Percentiles rank a stretch among this genome's conserved stretches.
Evolutionary conservation across 2,329 filamentous ascomycete genomes (phyloP).

Genomic region (Penicillium brasilianum): DNA sequence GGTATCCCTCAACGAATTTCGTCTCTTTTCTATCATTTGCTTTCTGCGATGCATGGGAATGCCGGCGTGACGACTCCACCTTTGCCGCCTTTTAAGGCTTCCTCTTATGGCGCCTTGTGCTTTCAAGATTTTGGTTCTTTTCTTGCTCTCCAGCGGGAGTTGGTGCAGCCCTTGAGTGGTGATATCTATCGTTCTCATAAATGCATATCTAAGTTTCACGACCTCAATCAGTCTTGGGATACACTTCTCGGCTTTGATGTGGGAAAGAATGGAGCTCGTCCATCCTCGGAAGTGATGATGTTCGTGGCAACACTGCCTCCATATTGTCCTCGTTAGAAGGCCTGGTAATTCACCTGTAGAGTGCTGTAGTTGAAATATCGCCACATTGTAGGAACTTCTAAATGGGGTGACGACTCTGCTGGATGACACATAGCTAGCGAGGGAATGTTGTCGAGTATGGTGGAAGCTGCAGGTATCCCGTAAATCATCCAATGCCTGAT

Average conservation of each 20-base stretch:
- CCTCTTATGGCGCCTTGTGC: constrained; percentile 24
- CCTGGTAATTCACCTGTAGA: background rate
- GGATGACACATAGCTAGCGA: background rate
- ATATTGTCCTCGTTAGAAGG: background rate
- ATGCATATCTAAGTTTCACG: constrained; percentile 11
- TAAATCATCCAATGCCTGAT: background rate
- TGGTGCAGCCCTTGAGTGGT: constrained; percentile 34
- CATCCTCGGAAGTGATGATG: background rate
- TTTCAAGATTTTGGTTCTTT: constrained; percentile 24
- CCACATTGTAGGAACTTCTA: no score
- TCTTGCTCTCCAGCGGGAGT: constrained; percentile 42
- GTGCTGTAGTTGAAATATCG: background rate
- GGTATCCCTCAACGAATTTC: constrained; percentile 34
- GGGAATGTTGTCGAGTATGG: background rate
- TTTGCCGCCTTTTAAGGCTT: constrained; percentile 15
- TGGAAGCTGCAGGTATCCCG: background rate
- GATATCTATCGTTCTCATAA: constrained; percentile 15
- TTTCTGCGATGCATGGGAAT: constrained; percentile 41
- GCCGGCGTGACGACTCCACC: constrained; percentile 31
- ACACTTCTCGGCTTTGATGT: no score
- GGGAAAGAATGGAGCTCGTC: background rate
- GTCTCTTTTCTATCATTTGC: constrained; percentile 17
- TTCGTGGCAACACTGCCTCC: background rate
- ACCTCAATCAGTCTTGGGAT: background rate
- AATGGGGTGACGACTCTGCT: background rate